phyloP scores from a whole-genome alignment of 306 rosid species.

The Alnus rubra region DNA sequence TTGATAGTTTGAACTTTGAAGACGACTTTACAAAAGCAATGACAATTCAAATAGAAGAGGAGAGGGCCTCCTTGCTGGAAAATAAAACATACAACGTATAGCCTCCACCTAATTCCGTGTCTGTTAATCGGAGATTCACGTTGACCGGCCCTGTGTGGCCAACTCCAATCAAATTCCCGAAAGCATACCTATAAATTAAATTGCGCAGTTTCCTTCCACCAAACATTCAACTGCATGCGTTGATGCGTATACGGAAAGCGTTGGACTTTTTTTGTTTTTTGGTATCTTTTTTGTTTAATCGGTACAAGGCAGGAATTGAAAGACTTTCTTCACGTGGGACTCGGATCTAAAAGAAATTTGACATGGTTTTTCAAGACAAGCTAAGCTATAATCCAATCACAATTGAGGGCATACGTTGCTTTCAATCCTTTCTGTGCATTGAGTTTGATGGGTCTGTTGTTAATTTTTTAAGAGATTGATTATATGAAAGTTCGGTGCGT shows the following conservation, averaged over 20 bases:
- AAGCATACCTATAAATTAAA: not conserved
- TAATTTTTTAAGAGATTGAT: not conserved
- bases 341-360: not conserved
- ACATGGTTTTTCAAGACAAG: not conserved
- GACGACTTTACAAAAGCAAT: too few species aligned
- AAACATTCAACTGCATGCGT: not conserved
- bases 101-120: not conserved
- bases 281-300: not conserved
- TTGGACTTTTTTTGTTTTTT: not conserved
- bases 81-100: too few species aligned
- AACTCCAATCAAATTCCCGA: not conserved
- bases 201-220: not conserved
- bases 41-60: too few species aligned
- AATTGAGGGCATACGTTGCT: not conserved
- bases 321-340: not conserved
- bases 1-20: too few species aligned
- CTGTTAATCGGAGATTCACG: not conserved
- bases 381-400: not conserved
- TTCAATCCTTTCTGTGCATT: not conserved
- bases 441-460: not conserved
- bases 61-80: too few species aligned
- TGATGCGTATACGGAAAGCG: not conserved
- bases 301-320: not conserved
- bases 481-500: not conserved
- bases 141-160: too few species aligned